These are phyloP conservation scores for Raddia guianensis DNA, from an alignment of 176 grass and related monocot genomes.

Conservation along the genomic window DNA sequence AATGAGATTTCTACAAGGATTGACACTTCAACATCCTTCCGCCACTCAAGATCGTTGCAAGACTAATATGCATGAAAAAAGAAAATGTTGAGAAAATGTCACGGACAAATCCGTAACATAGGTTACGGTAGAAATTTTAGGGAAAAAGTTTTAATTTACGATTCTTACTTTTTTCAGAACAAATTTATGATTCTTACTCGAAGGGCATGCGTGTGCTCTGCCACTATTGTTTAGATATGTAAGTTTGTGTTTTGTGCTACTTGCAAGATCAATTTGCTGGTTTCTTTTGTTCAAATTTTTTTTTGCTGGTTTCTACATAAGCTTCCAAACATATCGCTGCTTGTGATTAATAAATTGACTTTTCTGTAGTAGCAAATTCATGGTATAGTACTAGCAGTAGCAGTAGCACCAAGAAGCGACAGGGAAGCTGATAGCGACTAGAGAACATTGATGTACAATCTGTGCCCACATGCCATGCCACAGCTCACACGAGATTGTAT, in stretches of 20 bases:
- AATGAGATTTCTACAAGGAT: no score
- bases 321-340: constrained; percentile 2
- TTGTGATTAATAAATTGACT: constrained; percentile 7
- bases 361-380: constrained; percentile 16
- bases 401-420: constrained; percentile 7
- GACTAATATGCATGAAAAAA: no score
- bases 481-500: constrained; percentile 11
- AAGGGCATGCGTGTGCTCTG: background rate
- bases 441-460: background rate
- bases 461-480: constrained; percentile 13
- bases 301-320: constrained; percentile 1
- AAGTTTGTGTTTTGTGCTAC: background rate
- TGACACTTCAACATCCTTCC: no score
- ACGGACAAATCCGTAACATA: background rate
- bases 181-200: background rate
- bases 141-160: background rate
- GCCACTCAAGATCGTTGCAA: no score
- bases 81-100: no score
- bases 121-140: background rate
- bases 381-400: constrained; percentile 2
- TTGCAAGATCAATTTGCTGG: constrained; percentile 1
- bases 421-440: constrained; percentile 22
- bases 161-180: background rate
- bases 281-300: no score
- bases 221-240: background rate